These are phyloP conservation scores for Glycine latifolia DNA, from an alignment of 306 rosid species.

Conservation along the genomic window DNA sequence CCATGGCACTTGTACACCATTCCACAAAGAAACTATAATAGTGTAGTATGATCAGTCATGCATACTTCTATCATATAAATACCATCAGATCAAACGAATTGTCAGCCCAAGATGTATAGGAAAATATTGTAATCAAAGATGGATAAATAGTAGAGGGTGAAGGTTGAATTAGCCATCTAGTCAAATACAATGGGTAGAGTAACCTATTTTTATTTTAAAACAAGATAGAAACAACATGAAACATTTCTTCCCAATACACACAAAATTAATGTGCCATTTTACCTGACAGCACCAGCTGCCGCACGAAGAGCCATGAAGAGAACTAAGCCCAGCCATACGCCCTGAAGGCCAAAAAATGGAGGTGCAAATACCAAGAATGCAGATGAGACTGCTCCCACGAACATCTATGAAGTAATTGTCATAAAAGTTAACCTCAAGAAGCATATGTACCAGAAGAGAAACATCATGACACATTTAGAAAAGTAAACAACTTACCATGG, in stretches of 20 bases:
- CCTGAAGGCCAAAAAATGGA: conserved; percentile 70
- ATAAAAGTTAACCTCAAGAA: conserved; percentile 23
- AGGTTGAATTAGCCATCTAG: conserved; percentile 26
- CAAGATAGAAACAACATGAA: conserved; percentile 24
- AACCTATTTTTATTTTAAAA: conserved; percentile 21
- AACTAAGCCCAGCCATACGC: conserved; percentile 86
- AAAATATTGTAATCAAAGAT: conserved; percentile 31
- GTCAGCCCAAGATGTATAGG: conserved; percentile 8
- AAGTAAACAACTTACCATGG: conserved; percentile 75
- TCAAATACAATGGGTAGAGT: background rate
- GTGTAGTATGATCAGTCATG: conserved; percentile 13
- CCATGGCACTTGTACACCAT: conserved; percentile 5
- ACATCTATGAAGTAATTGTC: conserved; percentile 56
- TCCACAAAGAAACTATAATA: background rate
- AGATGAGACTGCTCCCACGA: conserved; percentile 77
- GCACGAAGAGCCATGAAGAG: conserved; percentile 87
- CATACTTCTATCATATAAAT: conserved; percentile 16
- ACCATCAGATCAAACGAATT: conserved; percentile 6
- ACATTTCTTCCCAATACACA: conserved; percentile 17
- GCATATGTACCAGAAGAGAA: conserved; percentile 35
- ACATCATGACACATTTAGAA: conserved; percentile 25
- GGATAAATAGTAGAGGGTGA: background rate
- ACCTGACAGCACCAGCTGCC: conserved; percentile 84
- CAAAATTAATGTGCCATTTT: conserved; percentile 20
- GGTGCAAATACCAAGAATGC: conserved; percentile 73